phyloP scores from a whole-genome alignment of 306 rosid species.

The Inga oerstediana region DNA sequence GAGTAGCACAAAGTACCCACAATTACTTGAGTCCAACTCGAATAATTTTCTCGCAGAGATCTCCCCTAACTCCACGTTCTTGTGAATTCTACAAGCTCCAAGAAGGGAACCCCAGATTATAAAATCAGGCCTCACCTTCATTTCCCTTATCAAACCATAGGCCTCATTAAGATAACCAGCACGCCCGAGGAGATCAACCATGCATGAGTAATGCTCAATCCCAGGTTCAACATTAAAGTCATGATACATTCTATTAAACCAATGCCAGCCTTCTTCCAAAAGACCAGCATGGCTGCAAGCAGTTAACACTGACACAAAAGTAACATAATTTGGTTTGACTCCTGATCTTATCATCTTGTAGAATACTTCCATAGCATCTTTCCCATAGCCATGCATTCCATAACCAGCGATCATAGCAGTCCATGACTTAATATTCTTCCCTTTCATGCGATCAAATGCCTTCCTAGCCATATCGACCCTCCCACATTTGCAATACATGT shows the following conservation, averaged over 20 bases:
- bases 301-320: conserved; percentile 69
- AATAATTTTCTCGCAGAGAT: conserved; percentile 65
- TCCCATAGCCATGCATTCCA: conserved; percentile 77
- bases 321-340: conserved; percentile 63
- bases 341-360: conserved; percentile 55
- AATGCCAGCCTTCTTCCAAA: conserved; percentile 74
- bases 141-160: conserved; percentile 67
- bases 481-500: conserved; percentile 83
- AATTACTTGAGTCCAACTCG: conserved; percentile 70
- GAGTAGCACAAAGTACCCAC: conserved; percentile 77
- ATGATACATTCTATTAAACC: conserved; percentile 66
- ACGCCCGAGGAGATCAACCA: conserved; percentile 85
- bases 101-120: conserved; percentile 85
- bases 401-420: conserved; percentile 78
- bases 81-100: conserved; percentile 76
- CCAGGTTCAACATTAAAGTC: conserved; percentile 68
- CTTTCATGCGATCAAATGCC: conserved; percentile 69
- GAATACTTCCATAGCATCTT: conserved; percentile 68
- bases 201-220: conserved; percentile 76
- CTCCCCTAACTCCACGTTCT: conserved; percentile 72
- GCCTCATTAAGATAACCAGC: conserved; percentile 69
- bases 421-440: conserved; percentile 76
- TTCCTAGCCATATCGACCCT: conserved; percentile 70
- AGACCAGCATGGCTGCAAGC: conserved; percentile 87
- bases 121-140: conserved; percentile 69